Percentiles rank a stretch among this genome's conserved stretches.
These are phyloP conservation scores for Aaosphaeria arxii DNA, from an alignment of 2,329 filamentous ascomycete genomes.

Conservation along the genomic window DNA sequence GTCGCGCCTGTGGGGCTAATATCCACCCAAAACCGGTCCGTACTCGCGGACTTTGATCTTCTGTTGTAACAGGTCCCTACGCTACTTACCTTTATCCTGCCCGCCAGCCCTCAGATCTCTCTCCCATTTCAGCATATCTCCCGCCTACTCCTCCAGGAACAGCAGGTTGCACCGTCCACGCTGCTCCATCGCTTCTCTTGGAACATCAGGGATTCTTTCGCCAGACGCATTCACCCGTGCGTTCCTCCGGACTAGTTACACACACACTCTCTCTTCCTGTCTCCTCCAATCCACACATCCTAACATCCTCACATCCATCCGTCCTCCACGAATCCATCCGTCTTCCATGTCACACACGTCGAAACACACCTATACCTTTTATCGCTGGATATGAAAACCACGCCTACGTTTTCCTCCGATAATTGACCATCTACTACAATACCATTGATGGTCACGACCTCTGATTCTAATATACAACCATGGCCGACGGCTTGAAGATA, in stretches of 20 bases:
- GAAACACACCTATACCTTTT: conserved; percentile 13
- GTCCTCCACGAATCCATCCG: conserved; percentile 5
- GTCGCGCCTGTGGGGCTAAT: conserved; percentile 27
- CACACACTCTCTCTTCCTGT: conserved; percentile 13
- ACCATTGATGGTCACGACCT: conserved; percentile 7
- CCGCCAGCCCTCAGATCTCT: conserved; percentile 26
- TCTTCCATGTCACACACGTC: conserved; percentile 20
- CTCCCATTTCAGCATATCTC: conserved; percentile 31
- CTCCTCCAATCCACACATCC: conserved; percentile 13
- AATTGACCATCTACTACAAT: neutral
- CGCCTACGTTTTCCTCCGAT: neutral
- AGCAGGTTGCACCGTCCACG: conserved; percentile 22
- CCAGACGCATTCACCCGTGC: too few species aligned
- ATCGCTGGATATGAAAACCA: conserved; percentile 13
- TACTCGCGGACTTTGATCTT: conserved; percentile 7
- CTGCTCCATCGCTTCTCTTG: conserved; percentile 24
- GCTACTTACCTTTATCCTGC: conserved; percentile 18
- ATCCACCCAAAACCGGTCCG: conserved; percentile 22
- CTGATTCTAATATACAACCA: conserved; percentile 7
- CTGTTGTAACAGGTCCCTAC: conserved; percentile 1
- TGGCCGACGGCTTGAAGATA: conserved; percentile 31
- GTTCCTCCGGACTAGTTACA: too few species aligned
- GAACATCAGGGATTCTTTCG: conserved; percentile 15
- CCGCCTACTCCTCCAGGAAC: conserved; percentile 26
- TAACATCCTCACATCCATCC: too few species aligned